A percentile compares a stretch with the other conserved stretches of the same genome.
phyloP scores from a whole-genome alignment of 345 rosid species.

The Dipteronia sinensis region DNA sequence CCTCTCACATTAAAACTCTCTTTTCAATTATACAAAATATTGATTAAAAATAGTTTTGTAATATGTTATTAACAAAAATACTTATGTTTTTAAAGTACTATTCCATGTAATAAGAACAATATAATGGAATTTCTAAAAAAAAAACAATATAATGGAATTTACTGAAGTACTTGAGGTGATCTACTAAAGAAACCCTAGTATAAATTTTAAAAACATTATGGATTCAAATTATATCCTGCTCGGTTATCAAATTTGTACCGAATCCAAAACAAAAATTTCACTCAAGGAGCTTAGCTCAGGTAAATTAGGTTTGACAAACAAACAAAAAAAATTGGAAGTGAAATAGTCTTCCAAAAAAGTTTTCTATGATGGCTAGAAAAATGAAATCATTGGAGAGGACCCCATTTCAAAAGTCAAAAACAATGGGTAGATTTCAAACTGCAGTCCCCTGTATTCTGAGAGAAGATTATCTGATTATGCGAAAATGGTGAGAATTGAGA shows the following conservation, averaged over 20 bases:
- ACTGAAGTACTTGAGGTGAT: no score
- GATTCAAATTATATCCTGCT: no score
- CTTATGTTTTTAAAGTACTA: no score
- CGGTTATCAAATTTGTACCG: background rate
- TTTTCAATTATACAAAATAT: no score
- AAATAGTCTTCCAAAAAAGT: conserved; percentile 4
- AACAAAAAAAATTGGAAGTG: background rate
- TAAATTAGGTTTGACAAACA: background rate
- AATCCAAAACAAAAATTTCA: background rate
- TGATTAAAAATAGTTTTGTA: no score
- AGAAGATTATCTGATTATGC: background rate
- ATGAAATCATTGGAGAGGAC: conserved; percentile 13
- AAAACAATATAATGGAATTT: no score
- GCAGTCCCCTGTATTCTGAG: conserved; percentile 13
- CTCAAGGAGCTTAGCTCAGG: background rate
- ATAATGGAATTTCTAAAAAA: no score
- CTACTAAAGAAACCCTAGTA: no score
- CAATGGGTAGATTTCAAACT: conserved; percentile 29
- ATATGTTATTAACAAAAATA: no score
- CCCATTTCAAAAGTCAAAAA: conserved; percentile 22
- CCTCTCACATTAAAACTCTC: no score
- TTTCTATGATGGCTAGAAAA: conserved; percentile 13
- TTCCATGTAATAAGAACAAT: no score
- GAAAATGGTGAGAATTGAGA: background rate
- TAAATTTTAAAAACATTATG: no score